These are phyloP conservation scores for Mangifera indica DNA, from an alignment of 345 rosid genomes.

Conservation along the genomic window DNA sequence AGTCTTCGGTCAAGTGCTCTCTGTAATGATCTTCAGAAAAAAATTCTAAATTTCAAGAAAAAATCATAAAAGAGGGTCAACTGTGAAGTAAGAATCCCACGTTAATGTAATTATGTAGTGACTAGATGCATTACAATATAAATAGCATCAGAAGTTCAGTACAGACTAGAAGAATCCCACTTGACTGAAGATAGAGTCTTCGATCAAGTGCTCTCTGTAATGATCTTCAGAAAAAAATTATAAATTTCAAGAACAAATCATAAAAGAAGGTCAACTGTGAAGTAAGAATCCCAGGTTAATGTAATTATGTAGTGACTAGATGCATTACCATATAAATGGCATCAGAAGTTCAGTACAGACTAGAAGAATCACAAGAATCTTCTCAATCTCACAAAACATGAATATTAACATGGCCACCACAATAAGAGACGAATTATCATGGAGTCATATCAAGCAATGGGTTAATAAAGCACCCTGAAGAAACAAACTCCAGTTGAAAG, in stretches of 20 bases:
- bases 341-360: neutral
- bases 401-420: no score
- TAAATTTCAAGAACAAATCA: neutral
- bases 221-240: slow-evolving; percentile 37
- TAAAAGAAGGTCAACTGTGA: neutral
- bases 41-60: neutral
- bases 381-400: neutral
- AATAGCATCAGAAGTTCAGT: neutral
- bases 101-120: neutral
- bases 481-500: no score
- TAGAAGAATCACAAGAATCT: neutral
- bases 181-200: slow-evolving; percentile 81
- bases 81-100: neutral
- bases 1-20: slow-evolving; percentile 87
- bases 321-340: neutral
- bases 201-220: slow-evolving; percentile 84
- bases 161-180: no score
- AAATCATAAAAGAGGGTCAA: neutral
- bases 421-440: no score
- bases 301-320: neutral
- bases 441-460: no score
- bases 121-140: neutral
- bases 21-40: slow-evolving; percentile 49
- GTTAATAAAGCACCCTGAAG: no score
- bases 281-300: neutral